These are phyloP conservation scores for Capsella rubella DNA, from an alignment of 441 rosid species.

Conservation along the genomic window DNA sequence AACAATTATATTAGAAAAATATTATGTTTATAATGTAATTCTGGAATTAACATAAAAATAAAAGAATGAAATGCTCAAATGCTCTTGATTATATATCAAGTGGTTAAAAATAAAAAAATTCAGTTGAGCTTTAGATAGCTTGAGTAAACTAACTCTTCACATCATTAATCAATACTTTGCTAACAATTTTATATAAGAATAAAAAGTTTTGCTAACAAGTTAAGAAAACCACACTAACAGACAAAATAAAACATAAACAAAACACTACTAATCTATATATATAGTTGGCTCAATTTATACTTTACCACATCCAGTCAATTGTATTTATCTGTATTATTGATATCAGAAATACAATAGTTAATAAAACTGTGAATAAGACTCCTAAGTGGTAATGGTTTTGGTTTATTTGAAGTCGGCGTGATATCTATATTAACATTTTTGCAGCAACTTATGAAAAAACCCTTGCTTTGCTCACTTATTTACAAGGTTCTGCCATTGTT, in stretches of 20 bases:
- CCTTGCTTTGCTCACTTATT: no score
- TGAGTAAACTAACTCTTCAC: constrained; percentile 17
- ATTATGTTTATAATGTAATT: background rate
- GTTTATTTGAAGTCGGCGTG: background rate
- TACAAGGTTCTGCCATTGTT: no score
- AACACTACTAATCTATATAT: background rate
- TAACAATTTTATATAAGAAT: background rate
- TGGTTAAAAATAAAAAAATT: background rate
- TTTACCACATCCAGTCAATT: background rate
- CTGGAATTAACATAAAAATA: background rate
- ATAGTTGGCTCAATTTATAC: constrained; percentile 6
- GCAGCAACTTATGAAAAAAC: no score
- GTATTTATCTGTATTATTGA: no score
- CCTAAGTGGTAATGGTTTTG: background rate
- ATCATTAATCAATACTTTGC: constrained; percentile 14
- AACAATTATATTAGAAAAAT: background rate
- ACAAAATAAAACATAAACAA: constrained; percentile 24
- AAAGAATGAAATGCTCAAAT: background rate
- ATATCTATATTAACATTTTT: no score
- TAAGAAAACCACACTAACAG: constrained; percentile 21
- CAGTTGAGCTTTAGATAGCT: background rate
- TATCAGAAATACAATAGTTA: background rate
- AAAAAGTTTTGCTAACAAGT: constrained; percentile 12
- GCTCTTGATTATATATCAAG: background rate
- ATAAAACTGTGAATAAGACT: background rate